phyloP scores from a whole-genome alignment of 225 moss, liverwort and hornwort genomes.

The Sphagnum contortum region DNA sequence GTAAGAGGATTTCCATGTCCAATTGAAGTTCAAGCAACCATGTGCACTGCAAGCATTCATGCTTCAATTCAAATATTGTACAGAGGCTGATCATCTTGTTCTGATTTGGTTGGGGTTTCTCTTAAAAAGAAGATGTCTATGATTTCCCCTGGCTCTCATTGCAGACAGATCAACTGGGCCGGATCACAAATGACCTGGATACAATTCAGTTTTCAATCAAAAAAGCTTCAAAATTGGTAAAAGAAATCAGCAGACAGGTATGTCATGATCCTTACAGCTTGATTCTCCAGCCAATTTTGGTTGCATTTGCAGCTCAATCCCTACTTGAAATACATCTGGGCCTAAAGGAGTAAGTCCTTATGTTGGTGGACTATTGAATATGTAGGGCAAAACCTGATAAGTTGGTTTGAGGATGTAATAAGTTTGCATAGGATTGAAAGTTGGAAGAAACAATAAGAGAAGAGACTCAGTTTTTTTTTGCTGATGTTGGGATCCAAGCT shows the following conservation, averaged over 20 bases:
- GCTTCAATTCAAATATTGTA: too few species aligned
- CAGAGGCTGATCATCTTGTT: too few species aligned
- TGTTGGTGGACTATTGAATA: not conserved
- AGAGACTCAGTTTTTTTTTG: too few species aligned
- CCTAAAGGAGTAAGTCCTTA: not conserved
- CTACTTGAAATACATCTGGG: not conserved
- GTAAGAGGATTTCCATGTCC: constrained; percentile 11
- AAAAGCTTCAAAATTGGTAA: constrained; percentile 81
- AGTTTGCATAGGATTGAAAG: too few species aligned
- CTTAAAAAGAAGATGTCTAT: too few species aligned
- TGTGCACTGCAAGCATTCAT: too few species aligned
- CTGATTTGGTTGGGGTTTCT: too few species aligned
- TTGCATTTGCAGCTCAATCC: not conserved
- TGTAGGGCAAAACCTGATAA: too few species aligned
- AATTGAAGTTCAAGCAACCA: too few species aligned
- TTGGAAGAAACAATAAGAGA: too few species aligned
- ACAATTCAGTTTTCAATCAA: constrained; percentile 93
- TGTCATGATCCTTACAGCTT: not conserved
- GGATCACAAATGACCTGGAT: constrained; percentile 90
- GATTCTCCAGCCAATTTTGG: not conserved
- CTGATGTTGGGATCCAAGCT: too few species aligned
- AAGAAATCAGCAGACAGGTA: constrained; percentile 89
- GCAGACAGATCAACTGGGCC: constrained; percentile 96
- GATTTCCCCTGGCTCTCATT: not conserved
- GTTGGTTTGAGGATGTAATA: too few species aligned